Base-by-base conservation (phyloP, 2,329 filamentous ascomycete genomes). In the Hymenoscyphus repandus region DNA sequence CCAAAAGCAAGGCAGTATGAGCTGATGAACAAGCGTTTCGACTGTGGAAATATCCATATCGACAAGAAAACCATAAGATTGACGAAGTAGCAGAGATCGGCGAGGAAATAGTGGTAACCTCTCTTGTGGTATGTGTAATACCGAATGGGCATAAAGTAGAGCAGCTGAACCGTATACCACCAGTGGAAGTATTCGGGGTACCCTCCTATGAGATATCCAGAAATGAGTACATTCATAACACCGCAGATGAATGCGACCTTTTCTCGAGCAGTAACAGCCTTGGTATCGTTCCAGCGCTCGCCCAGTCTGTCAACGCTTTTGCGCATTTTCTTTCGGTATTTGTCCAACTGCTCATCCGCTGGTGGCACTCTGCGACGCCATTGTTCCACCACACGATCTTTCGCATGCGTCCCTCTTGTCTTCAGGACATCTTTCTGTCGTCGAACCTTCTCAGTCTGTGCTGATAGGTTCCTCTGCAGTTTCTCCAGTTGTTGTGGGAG, bases 41-140 rank as follows among this genome's bases (percentile, higher is more conserved):
- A 96, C 46, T 79, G 73, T 0, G 93, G 93, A 63, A 97, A 96
- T 32, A 87, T 76, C 91, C 92, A 99, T 45, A 99, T 80, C 60
- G 83, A 88, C 53, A 95, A 73, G 56, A 92, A 75, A 31, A 88
- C 74, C 48, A 99, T 77, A 32, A 96, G 72, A 70, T 99, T 99
- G 77, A 95, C 90, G 65, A 97, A 99, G 72, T 99, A 99, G 74
- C 93, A 99, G 41, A 99, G 82, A 69, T 99, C 93, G 34, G 91
- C 92, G 27, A 97, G 75, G 70, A 99, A 97, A 72, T 99, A 99
- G 70, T 96, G 91, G 65, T 95, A 96, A 50, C 92, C 93, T 51
- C 87, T 88, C 62, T 85, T 83, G 66, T 90, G 90, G 70, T 99
- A 99, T 51, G 86, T 88, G 72, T 90, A 93, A 71, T 82, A 92